Base-by-base conservation (phyloP, 305 asterid species). In the Andrographis paniculata region DNA sequence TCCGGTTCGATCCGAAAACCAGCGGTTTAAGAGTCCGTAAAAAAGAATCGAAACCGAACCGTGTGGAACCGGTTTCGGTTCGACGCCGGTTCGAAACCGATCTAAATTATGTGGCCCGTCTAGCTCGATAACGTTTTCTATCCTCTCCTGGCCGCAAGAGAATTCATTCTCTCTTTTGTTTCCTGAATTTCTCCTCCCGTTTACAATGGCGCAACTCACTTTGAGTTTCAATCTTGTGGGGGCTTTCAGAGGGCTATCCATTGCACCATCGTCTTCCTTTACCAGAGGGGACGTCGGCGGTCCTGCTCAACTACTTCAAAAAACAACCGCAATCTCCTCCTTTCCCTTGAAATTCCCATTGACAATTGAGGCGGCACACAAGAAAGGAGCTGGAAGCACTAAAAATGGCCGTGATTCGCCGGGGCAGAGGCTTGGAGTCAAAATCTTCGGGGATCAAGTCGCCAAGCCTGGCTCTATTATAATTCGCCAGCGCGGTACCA, bases 341-440 rank as follows among this genome's bases (percentile, higher is more conserved):
- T n/a, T n/a, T n/a, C 92, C 86, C 19, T 52, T 75, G 55, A 74
- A 74, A 57, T 27, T 65, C 37, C 87, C 80, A 20, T 61, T 82
- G 50, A 77, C 84, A 15, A 84, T 88, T 55, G 87, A 79, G 74
- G 77, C 87, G 12, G 97, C 97, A 9, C 95, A 88, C 73, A 88
- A 88, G 80, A 88, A 84, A 65, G 97, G 95, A 55, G 95, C 94
- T 43, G 97, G 97, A 66, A 84, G 95, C 65, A 88, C 97, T 0
- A 88, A 88, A 80, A 88, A 88, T 56, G 97, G 97, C 31, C 84
- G 97, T 49, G 97, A 88, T 54, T 84, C 97, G 9, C 87, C 82
- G 7, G 94, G 95, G 14, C 91, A 84, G 72, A 62, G 97, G 68
- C 97, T 88, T 14, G 97, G 95, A 10, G 97, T 88, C 37, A 88